phyloP scores from a whole-genome alignment of 129 eudicot species.

The Centrapalus pauciflorus region DNA sequence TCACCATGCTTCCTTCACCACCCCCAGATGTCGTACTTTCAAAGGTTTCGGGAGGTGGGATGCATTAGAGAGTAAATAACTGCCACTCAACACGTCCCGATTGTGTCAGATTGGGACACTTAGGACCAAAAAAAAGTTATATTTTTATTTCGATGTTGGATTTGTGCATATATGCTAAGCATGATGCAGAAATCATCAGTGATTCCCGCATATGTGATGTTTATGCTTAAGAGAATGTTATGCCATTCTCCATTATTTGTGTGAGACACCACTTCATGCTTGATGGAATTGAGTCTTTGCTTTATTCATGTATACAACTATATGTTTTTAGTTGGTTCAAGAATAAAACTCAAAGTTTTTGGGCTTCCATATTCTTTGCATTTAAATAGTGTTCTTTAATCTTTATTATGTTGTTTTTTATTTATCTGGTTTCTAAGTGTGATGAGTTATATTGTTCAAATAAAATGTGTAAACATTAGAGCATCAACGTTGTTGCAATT shows the following conservation, averaged over 20 bases:
- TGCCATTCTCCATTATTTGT: conserved; percentile 36
- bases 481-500: too few species aligned
- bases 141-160: conserved; percentile 31
- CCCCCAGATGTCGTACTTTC: conserved; percentile 29
- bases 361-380: not conserved
- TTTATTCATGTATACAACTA: conserved; percentile 36
- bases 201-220: conserved; percentile 34
- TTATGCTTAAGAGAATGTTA: conserved; percentile 39
- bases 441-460: not conserved
- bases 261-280: conserved; percentile 39
- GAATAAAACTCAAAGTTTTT: conserved; percentile 24
- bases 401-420: not conserved
- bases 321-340: conserved; percentile 28
- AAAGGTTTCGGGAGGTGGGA: conserved; percentile 32
- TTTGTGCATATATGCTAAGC: conserved; percentile 40
- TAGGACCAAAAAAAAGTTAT: conserved; percentile 20
- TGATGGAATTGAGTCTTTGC: conserved; percentile 32
- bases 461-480: not conserved
- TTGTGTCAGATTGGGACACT: conserved; percentile 21
- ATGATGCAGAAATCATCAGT: conserved; percentile 29
- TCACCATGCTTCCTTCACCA: conserved; percentile 49
- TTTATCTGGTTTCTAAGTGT: too few species aligned
- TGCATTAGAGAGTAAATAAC: conserved; percentile 27
- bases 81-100: conserved; percentile 13
- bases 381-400: not conserved